phyloP scores from a whole-genome alignment of 257 asterid species.

The Nicotiana benthamiana region DNA sequence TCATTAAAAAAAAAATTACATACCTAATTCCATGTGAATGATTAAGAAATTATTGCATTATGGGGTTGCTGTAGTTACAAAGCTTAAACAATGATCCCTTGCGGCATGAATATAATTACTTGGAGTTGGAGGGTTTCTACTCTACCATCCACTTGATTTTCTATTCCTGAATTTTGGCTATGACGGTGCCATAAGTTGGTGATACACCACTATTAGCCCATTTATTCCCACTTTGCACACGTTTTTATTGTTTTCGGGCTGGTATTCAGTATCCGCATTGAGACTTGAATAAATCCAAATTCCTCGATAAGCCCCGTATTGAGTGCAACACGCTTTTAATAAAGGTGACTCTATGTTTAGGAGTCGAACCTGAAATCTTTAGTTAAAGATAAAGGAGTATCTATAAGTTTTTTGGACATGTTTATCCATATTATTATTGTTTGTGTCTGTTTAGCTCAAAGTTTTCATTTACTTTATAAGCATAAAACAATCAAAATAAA shows the following conservation, averaged over 20 bases:
- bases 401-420: neutral
- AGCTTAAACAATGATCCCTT: neutral
- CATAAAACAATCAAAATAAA: too few species aligned
- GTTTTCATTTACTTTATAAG: too few species aligned
- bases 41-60: neutral
- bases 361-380: too few species aligned
- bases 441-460: too few species aligned
- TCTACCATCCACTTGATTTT: neutral
- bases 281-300: too few species aligned
- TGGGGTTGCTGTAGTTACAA: neutral
- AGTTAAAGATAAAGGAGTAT: fast-evolving
- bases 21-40: too few species aligned
- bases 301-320: too few species aligned
- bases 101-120: neutral
- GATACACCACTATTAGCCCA: neutral
- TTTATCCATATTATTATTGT: neutral
- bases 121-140: neutral
- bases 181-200: neutral
- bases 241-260: too few species aligned
- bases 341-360: too few species aligned
- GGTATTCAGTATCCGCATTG: too few species aligned
- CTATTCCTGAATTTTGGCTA: neutral
- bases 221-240: too few species aligned
- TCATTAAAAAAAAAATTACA: neutral
- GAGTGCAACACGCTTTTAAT: too few species aligned